Evolutionary conservation across 2,329 filamentous ascomycete genomes (phyloP), one percentile per base, ranked within the genome.

Genomic region (Aspergillus sp.): DNA sequence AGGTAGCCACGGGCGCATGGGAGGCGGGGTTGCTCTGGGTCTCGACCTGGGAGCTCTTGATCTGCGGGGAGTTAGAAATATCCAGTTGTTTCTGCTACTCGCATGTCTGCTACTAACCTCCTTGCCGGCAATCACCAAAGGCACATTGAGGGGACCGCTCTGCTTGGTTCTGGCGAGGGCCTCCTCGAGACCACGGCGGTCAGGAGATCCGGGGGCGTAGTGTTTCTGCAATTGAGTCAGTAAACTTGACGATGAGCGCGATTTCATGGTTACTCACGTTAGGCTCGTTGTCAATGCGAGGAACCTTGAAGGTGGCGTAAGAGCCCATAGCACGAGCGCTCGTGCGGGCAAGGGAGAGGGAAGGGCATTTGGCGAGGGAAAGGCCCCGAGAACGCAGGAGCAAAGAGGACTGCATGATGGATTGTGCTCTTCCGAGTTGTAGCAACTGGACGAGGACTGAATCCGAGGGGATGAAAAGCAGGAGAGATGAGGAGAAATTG

Each of bases 221-320:
- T 94, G 90, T 81, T 96, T 90, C 92, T 97, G 69, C 30, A 1
- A 15, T 21, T 32, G 13, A 21, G 47, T 53, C 58, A 59, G 39
- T 55, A 61, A 42, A 60, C 53, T 21, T 19, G 2, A 54, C 30
- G 41, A 36, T 32, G 23, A 15, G 8, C 41, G 15, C 2, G 30
- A 52, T 6, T 11, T 39, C 2, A 36, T 25, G 38, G 8, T 42
- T 36, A 83, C 91, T 77, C 78, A 96, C 93, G 76, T 97, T 99
- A n/a, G 92, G 92, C 81, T 99, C 95, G 75, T 99, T 99, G 74
- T 86, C 82, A 69, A 97, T 86, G 64, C 88, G 88, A 53, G 95
- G 95, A 54, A 93, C 86, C 82, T 91, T 94, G 85, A 97, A 98
- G 62, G 87, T 84, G 53, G 92, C 93, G 65, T 96, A 82, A 7